phyloP scores from a whole-genome alignment of 225 moss, liverwort and hornwort species.

The Antitrichia curtipendula region DNA sequence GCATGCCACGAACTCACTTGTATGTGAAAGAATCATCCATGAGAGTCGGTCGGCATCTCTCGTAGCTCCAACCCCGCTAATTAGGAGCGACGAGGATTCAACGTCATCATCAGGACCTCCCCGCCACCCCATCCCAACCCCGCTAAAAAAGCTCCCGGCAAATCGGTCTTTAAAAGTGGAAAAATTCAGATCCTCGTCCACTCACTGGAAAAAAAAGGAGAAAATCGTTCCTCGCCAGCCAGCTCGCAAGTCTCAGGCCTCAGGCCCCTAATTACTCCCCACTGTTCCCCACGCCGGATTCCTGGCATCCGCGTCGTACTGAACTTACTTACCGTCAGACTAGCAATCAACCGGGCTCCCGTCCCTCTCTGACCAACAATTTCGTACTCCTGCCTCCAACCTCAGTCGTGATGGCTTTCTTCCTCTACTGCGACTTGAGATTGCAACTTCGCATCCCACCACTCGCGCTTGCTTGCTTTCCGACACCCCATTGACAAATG shows the following conservation, averaged over 20 bases:
- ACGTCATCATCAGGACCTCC: background rate
- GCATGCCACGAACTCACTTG: background rate
- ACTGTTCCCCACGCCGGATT: slow-evolving; percentile 31
- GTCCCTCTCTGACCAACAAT: background rate
- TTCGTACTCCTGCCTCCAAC: background rate
- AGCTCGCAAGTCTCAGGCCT: background rate
- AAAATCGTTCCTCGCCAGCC: background rate
- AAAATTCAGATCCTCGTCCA: background rate
- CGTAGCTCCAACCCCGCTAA: background rate
- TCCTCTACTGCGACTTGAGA: background rate
- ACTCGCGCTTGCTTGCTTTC: background rate
- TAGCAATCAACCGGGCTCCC: background rate
- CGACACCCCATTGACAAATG: background rate
- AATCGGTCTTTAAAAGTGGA: background rate
- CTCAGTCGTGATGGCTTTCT: background rate
- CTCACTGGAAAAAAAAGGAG: background rate
- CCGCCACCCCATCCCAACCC: background rate
- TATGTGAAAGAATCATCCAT: slow-evolving; percentile 8
- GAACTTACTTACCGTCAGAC: slow-evolving; percentile 9
- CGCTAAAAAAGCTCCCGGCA: slow-evolving; percentile 6
- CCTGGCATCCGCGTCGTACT: slow-evolving; percentile 17
- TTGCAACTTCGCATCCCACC: background rate
- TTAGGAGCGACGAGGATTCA: background rate
- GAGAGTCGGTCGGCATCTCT: slow-evolving; percentile 18
- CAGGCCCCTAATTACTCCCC: slow-evolving; percentile 7